These are phyloP conservation scores for Cladophialophora carrionii DNA, from an alignment of 2,329 filamentous ascomycete species.

Conservation along the genomic window DNA sequence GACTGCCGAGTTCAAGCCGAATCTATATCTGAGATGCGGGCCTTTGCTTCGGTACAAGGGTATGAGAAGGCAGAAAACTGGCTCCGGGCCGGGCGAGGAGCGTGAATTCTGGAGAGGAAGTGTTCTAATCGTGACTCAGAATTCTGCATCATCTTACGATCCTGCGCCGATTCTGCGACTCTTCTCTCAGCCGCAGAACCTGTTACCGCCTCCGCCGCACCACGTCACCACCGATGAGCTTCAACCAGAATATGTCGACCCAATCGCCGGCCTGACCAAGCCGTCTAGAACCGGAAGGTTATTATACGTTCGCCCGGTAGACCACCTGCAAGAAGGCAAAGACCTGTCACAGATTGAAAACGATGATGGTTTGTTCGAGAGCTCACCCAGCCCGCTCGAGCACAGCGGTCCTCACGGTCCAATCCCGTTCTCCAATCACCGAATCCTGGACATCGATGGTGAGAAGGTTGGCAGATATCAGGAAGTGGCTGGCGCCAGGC, in stretches of 20 bases:
- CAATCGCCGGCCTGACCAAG: constrained; percentile 84
- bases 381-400: constrained; percentile 54
- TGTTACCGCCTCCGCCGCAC: constrained; percentile 75
- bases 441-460: constrained; percentile 62
- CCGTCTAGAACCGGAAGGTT: constrained; percentile 82
- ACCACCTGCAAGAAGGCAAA: constrained; percentile 74
- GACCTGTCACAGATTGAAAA: constrained; percentile 81
- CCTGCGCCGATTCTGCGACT: constrained; percentile 75
- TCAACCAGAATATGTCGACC: constrained; percentile 80
- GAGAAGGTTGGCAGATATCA: constrained; percentile 80
- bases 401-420: constrained; percentile 44
- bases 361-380: constrained; percentile 80
- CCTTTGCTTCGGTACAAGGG: constrained; percentile 89
- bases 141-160: constrained; percentile 80
- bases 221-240: constrained; percentile 68
- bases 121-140: constrained; percentile 92
- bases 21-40: constrained; percentile 84
- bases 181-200: constrained; percentile 82
- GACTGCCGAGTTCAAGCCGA: constrained; percentile 68
- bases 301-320: constrained; percentile 85
- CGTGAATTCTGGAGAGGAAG: constrained; percentile 89
- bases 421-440: constrained; percentile 51
- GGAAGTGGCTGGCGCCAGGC: constrained; percentile 77
- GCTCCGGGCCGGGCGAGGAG: constrained; percentile 50
- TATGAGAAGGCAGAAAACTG: constrained; percentile 61